Percentiles rank a stretch among this genome's conserved stretches.
These are phyloP conservation scores for Ophiostoma angusticollis DNA, from an alignment of 2,329 filamentous ascomycete species.

Conservation along the genomic window DNA sequence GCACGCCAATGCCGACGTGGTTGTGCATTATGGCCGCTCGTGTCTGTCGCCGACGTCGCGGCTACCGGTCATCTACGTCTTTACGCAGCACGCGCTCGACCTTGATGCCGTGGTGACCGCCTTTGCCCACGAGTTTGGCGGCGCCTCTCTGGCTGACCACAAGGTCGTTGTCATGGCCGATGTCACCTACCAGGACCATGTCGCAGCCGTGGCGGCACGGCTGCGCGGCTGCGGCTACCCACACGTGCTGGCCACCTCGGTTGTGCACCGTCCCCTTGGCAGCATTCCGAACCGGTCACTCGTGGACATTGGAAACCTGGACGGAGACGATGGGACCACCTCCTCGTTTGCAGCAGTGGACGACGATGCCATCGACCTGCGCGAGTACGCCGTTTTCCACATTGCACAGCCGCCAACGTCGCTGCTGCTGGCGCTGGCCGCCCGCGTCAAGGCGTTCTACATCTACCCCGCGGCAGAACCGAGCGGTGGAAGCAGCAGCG, in stretches of 20 bases:
- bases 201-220: slow-evolving; percentile 41
- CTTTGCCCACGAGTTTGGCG: slow-evolving; percentile 57
- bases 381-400: slow-evolving; percentile 64
- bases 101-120: slow-evolving; percentile 40
- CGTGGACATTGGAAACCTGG: slow-evolving; percentile 7
- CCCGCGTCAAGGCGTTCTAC: slow-evolving; percentile 64
- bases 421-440: slow-evolving; percentile 75
- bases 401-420: slow-evolving; percentile 69
- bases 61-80: slow-evolving; percentile 81
- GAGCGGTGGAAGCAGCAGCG: slow-evolving; percentile 5
- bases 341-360: too few species aligned
- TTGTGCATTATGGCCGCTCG: slow-evolving; percentile 87
- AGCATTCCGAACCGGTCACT: slow-evolving; percentile 73
- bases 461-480: slow-evolving; percentile 50
- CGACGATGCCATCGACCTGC: slow-evolving; percentile 34
- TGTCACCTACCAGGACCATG: slow-evolving; percentile 69
- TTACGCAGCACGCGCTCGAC: slow-evolving; percentile 61
- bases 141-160: slow-evolving; percentile 38
- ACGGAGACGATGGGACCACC: too few species aligned
- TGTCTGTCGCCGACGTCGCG: slow-evolving; percentile 84
- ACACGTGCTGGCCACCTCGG: slow-evolving; percentile 53
- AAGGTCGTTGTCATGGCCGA: slow-evolving; percentile 78
- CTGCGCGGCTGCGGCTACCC: slow-evolving; percentile 55
- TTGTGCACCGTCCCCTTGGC: slow-evolving; percentile 67
- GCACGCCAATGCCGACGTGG: slow-evolving; percentile 78